Percentiles rank a stretch among this genome's conserved stretches.
Evolutionary conservation across 768 basidiomycete genomes (phyloP).

Genomic region (Crepidotus variabilis): DNA sequence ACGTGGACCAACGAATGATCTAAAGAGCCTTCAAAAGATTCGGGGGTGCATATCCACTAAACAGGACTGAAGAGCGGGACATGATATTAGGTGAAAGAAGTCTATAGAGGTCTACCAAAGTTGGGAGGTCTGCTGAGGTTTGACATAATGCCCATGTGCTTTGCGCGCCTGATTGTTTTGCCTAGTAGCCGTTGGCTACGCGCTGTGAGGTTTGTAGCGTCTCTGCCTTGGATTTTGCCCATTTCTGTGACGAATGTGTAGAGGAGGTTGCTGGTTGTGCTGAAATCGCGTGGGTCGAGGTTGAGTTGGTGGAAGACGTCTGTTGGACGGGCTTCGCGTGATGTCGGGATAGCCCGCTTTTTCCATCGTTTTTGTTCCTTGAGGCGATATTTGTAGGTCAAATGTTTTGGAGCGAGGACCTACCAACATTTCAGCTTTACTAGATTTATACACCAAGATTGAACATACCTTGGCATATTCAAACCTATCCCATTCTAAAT

Average conservation of each 20-base stretch:
- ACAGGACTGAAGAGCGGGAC: background rate
- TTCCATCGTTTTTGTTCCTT: slow-evolving; percentile 11
- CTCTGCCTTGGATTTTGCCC: slow-evolving; percentile 76
- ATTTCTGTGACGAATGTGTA: slow-evolving; percentile 62
- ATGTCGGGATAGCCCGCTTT: slow-evolving; percentile 47
- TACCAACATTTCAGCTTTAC: background rate
- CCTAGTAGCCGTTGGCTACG: slow-evolving; percentile 75
- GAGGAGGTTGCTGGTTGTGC: slow-evolving; percentile 57
- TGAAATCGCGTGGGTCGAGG: slow-evolving; percentile 72
- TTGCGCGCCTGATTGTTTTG: slow-evolving; percentile 85
- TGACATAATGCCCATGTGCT: slow-evolving; percentile 88
- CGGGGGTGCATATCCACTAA: background rate
- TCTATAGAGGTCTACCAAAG: background rate
- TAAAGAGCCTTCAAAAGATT: background rate
- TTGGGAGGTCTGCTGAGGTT: slow-evolving; percentile 32
- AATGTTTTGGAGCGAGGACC: slow-evolving; percentile 18
- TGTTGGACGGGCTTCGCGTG: slow-evolving; percentile 44
- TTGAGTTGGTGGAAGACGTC: slow-evolving; percentile 73
- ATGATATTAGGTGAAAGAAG: background rate
- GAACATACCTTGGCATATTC: background rate
- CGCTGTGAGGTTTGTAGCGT: slow-evolving; percentile 67
- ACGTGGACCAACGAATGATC: background rate
- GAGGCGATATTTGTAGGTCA: slow-evolving; percentile 25
- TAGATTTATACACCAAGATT: background rate
- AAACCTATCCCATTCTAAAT: slow-evolving; percentile 16